A percentile compares a stretch with the other conserved stretches of the same genome.
Evolutionary conservation across 2,329 filamentous ascomycete genomes (phyloP).

Genomic region (Hymenoscyphus scutula): DNA sequence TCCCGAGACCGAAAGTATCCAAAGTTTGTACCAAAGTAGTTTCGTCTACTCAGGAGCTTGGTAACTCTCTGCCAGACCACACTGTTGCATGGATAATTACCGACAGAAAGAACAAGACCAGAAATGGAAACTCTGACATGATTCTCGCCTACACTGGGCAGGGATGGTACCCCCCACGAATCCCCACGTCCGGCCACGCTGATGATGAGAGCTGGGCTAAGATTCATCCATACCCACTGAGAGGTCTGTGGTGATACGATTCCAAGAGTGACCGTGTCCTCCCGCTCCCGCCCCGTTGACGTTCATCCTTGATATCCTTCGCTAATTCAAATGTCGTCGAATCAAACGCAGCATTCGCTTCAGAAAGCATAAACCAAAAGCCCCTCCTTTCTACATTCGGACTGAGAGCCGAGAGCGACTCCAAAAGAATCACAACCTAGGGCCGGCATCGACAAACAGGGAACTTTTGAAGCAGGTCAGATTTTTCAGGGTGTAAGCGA

Average conservation of each 20-base stretch:
- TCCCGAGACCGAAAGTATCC: neutral
- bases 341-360: neutral
- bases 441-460: neutral
- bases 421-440: neutral
- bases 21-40: neutral
- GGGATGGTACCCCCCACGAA: neutral
- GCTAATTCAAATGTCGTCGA: neutral
- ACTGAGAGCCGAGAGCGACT: neutral
- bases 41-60: neutral
- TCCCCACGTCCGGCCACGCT: conserved; percentile 5
- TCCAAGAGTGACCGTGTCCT: neutral
- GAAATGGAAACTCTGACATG: neutral
- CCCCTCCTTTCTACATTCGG: neutral
- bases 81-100: conserved; percentile 7
- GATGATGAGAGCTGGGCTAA: conserved; percentile 1
- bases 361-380: neutral
- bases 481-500: too few relatives aligned
- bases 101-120: neutral
- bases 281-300: conserved; percentile 9
- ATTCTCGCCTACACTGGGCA: neutral
- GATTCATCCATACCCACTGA: neutral
- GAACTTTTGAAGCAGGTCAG: too few relatives aligned
- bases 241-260: conserved; percentile 4
- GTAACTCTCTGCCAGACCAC: neutral
- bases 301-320: neutral